A percentile compares a stretch with the other conserved stretches of the same genome.
These are phyloP conservation scores for Claviceps paspali DNA, from an alignment of 2,329 filamentous ascomycete genomes.

Conservation along the genomic window DNA sequence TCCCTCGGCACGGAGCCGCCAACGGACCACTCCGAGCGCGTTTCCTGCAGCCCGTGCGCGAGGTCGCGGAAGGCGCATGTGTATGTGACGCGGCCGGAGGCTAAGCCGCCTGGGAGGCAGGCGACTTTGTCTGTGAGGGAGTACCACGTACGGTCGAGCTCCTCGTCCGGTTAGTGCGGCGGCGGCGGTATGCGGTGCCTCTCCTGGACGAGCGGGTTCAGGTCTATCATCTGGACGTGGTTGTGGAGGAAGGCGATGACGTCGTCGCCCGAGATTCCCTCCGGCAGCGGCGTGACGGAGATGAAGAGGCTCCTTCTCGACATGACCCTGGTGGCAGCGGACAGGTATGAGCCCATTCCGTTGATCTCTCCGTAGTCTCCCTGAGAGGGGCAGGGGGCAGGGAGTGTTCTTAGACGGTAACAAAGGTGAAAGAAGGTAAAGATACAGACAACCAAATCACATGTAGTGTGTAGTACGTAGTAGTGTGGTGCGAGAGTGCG, in stretches of 20 bases:
- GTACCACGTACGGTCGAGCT: conserved; percentile 64
- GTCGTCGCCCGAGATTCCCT: conserved; percentile 49
- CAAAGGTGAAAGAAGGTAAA: no score
- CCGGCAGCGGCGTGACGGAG: conserved; percentile 62
- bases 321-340: no score
- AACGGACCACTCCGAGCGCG: conserved; percentile 64
- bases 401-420: no score
- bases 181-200: conserved; percentile 55
- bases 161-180: conserved; percentile 49
- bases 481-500: no score
- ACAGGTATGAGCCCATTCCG: no score
- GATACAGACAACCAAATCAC: no score
- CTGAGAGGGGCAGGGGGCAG: no score
- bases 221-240: conserved; percentile 71
- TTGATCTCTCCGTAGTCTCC: no score
- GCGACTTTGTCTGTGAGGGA: conserved; percentile 61
- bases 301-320: conserved; percentile 59
- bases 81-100: conserved; percentile 57
- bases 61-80: conserved; percentile 69
- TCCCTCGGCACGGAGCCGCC: conserved; percentile 59
- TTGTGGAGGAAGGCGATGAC: conserved; percentile 63
- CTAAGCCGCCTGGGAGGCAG: conserved; percentile 53
- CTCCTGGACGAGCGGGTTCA: conserved; percentile 70
- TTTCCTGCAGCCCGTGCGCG: conserved; percentile 56
- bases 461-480: no score